A percentile compares a stretch with the other conserved stretches of the same genome.
Conservation (phyloP, 139 green algal species). For the Chlorella sp. region DNA sequence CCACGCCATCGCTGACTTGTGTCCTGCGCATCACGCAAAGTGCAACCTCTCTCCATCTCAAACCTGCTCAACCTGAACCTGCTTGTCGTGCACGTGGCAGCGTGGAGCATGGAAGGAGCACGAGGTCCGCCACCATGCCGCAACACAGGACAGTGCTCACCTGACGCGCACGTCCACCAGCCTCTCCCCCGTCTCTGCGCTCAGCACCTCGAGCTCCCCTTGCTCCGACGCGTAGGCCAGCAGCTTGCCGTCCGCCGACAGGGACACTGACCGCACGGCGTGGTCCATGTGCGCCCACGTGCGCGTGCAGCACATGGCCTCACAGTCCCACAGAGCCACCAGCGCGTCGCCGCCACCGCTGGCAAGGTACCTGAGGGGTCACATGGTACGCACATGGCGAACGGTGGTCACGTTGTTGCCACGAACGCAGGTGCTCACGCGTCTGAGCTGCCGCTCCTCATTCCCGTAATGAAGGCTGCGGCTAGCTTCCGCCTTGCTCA, state of each 20-base stretch:
- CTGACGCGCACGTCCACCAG: background rate
- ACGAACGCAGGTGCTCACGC: background rate
- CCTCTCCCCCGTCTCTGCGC: background rate
- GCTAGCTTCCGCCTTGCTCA: too few species aligned
- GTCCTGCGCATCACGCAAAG: slow-evolving; percentile 1
- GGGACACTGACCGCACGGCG: slow-evolving; percentile 17
- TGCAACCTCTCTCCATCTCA: background rate
- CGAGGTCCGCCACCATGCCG: too few species aligned
- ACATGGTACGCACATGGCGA: background rate
- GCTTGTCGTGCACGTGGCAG: too few species aligned
- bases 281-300: slow-evolving; percentile 24
- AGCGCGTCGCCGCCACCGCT: slow-evolving; percentile 21
- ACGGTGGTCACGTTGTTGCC: background rate
- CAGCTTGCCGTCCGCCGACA: slow-evolving; percentile 11
- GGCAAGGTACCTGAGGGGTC: slow-evolving; percentile 5
- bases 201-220: slow-evolving; percentile 5
- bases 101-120: too few species aligned
- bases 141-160: too few species aligned
- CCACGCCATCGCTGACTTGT: background rate
- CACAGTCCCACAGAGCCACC: slow-evolving; percentile 23
- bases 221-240: slow-evolving; percentile 27
- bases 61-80: background rate
- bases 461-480: too few species aligned
- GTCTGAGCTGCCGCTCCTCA: too few species aligned
- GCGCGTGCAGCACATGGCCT: slow-evolving; percentile 9